phyloP scores from a whole-genome alignment of 2,329 filamentous ascomycete genomes.

The Lecanicillium sp. region DNA sequence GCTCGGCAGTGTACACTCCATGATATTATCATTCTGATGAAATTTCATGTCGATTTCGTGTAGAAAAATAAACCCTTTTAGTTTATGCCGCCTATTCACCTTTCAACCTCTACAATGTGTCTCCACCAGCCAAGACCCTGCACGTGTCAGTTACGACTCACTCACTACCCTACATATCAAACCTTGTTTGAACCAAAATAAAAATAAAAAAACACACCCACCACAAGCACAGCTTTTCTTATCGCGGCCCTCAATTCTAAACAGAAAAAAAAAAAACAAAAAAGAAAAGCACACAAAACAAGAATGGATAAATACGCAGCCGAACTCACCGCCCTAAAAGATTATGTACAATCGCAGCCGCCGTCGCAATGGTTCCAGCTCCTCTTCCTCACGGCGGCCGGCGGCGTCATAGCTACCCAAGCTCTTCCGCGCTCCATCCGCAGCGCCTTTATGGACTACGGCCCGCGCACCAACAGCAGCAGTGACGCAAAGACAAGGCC shows the following conservation, averaged over 20 bases:
- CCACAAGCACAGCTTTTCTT: neutral
- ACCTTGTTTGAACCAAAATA: no score
- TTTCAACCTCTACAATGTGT: no score
- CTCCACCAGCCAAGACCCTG: no score
- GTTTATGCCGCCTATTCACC: no score
- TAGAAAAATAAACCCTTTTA: no score
- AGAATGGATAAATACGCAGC: neutral
- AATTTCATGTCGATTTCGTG: no score
- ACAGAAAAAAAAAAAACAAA: neutral
- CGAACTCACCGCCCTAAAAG: neutral
- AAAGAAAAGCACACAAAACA: no score
- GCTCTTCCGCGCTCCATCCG: conserved; percentile 35
- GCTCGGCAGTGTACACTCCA: no score
- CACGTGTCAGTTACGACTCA: no score
- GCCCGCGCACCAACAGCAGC: conserved; percentile 27
- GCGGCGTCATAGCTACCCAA: conserved; percentile 32
- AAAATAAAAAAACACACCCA: neutral
- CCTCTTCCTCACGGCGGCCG: conserved; percentile 36
- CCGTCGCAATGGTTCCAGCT: conserved; percentile 32
- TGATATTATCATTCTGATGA: no score
- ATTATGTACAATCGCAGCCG: conserved; percentile 7
- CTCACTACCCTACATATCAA: no score
- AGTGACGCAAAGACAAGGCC: neutral
- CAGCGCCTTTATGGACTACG: conserved; percentile 40
- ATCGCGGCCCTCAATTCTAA: no score